These are phyloP conservation scores for Bocquillonia castaneifolia DNA, from an alignment of 441 rosid species.

Conservation along the genomic window DNA sequence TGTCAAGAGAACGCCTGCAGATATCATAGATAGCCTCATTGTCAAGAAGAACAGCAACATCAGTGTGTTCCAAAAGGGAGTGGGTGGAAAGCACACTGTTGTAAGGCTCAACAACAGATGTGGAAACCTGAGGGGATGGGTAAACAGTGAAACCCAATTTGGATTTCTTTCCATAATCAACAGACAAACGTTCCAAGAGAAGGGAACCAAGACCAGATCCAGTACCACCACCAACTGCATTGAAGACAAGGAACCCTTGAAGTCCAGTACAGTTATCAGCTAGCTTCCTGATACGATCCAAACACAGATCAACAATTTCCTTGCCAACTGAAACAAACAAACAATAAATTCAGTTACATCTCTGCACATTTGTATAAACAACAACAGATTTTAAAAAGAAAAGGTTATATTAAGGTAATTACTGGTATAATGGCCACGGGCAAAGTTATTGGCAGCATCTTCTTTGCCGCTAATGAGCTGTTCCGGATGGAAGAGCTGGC, in stretches of 20 bases:
- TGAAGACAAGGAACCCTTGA: conserved; percentile 48
- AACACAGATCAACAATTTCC: conserved; percentile 48
- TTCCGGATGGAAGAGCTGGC: conserved; percentile 46
- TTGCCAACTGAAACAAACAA: conserved; percentile 38
- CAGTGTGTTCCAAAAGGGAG: conserved; percentile 49
- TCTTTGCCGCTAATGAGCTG: conserved; percentile 63
- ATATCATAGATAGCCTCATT: conserved; percentile 85
- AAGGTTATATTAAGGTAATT: conserved; percentile 6
- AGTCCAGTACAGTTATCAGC: conserved; percentile 53
- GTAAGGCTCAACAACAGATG: conserved; percentile 48
- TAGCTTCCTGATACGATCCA: conserved; percentile 46
- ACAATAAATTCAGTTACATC: neutral
- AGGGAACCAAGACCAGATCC: conserved; percentile 51
- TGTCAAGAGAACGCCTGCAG: conserved; percentile 83
- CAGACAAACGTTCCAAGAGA: conserved; percentile 43
- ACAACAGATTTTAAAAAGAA: neutral
- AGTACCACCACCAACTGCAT: conserved; percentile 50
- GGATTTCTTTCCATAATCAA: conserved; percentile 62
- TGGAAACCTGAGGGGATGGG: conserved; percentile 45
- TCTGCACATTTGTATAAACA: too few relatives aligned
- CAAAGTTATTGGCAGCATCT: conserved; percentile 47
- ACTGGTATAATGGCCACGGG: conserved; percentile 49
- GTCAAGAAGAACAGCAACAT: conserved; percentile 74
- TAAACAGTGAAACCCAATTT: conserved; percentile 47
- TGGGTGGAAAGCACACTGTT: conserved; percentile 50